Conservation (phyloP, 108 stramenopile genomes). For the Cyclostephanos tholiformis region DNA sequence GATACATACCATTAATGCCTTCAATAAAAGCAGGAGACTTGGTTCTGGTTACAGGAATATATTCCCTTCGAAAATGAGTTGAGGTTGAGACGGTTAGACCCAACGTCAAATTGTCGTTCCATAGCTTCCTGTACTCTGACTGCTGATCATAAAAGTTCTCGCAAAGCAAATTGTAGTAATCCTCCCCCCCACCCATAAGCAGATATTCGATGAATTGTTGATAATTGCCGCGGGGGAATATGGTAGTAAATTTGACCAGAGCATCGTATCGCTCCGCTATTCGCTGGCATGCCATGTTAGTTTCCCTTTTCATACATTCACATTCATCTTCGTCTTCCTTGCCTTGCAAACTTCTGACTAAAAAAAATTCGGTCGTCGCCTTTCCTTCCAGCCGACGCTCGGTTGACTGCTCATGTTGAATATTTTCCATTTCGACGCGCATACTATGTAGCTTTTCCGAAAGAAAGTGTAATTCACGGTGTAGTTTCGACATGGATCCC, state of each 20-base stretch:
- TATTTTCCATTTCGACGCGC: neutral
- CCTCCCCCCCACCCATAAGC: constrained; percentile 26
- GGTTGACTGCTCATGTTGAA: neutral
- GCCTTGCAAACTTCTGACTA: constrained; percentile 7
- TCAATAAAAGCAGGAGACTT: neutral
- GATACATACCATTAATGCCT: neutral
- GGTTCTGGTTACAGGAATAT: constrained; percentile 20
- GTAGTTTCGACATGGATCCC: neutral
- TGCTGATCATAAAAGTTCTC: constrained; percentile 65
- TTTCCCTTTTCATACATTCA: constrained; percentile 46
- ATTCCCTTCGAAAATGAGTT: constrained; percentile 23
- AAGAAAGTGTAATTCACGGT: neutral
- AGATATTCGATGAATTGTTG: constrained; percentile 71
- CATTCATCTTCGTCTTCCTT: constrained; percentile 49
- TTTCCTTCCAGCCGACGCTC: neutral
- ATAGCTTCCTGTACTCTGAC: constrained; percentile 66
- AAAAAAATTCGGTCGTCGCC: no score
- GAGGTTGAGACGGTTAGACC: constrained; percentile 21
- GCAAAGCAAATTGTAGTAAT: constrained; percentile 13
- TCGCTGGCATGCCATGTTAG: constrained; percentile 32
- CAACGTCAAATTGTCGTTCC: constrained; percentile 62
- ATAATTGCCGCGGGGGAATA: constrained; percentile 56
- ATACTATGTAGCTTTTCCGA: neutral
- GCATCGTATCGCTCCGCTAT: constrained; percentile 42
- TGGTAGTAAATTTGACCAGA: constrained; percentile 26